Conservation (phyloP, 2,329 filamentous ascomycete species). For the Tolypocladium cylindrosporum region DNA sequence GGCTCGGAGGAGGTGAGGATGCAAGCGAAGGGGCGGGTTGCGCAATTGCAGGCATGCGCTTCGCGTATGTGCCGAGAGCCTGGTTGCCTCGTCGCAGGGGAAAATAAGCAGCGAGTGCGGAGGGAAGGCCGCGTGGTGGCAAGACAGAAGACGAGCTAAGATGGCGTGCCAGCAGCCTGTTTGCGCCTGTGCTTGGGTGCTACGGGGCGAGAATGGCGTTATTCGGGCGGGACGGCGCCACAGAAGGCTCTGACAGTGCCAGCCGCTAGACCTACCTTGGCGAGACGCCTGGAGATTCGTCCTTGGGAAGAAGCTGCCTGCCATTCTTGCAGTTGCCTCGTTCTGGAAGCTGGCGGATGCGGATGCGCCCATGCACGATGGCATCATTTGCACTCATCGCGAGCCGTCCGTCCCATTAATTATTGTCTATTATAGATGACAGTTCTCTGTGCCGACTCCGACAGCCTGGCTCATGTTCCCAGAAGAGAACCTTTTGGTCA, state of each 20-base stretch:
- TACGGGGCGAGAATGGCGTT: constrained; percentile 29
- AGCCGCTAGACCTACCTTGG: too few relatives aligned
- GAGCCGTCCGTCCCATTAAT: too few relatives aligned
- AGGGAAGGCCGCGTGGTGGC: neutral
- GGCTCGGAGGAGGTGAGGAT: neutral
- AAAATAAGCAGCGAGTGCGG: neutral
- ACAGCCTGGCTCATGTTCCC: neutral
- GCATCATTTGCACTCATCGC: too few relatives aligned
- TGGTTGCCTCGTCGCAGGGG: neutral
- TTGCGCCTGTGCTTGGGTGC: constrained; percentile 14
- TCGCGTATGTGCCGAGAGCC: neutral
- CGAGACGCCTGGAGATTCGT: too few relatives aligned
- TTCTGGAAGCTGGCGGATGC: too few relatives aligned
- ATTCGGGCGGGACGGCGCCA: constrained; percentile 10
- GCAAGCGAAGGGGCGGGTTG: neutral
- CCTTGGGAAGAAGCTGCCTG: too few relatives aligned
- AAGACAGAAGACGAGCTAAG: neutral
- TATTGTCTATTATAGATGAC: neutral
- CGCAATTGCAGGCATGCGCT: neutral
- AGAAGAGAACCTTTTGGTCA: neutral
- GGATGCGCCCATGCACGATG: too few relatives aligned
- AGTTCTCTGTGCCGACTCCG: neutral
- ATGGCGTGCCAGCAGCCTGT: neutral
- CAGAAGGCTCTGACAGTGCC: neutral
- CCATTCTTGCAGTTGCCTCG: too few relatives aligned